Evolutionary conservation across 2,329 filamentous ascomycete species (phyloP), one percentile per base, ranked within the genome.

Genomic region (Talaromyces rugulosus): DNA sequence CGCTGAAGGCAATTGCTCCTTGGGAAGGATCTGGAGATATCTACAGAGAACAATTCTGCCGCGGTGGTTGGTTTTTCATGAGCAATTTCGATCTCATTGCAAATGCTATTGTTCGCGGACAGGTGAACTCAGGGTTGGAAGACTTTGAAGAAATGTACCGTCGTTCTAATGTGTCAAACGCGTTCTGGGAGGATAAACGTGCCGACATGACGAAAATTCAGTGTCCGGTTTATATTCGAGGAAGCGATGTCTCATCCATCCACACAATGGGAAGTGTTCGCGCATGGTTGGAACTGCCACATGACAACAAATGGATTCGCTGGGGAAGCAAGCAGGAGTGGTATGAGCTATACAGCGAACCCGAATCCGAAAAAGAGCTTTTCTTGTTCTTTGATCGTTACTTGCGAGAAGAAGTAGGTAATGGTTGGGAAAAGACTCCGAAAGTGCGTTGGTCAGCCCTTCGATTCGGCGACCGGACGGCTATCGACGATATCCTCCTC

Each of bases 21-120:
- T 80, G 79, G 79, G 81, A 83, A 66, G 80, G 78, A 11, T 76
- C 70, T 44, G 74, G 74, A 0, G 81, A 83, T 63, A 65, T 82
- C 3, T 83, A 80, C 63, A 75, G 80, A 1, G 80, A 83, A 64
- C 75, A 78, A 30, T 78, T 81, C 63, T 73, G 71, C 40, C 74
- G 80, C 5, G 80, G 81, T 14, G 79, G 80, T 1, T 65, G 66
- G 44, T 70, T 65, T 61, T 72, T 69, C 31, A 77, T 77, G 70
- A 76, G 70, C 59, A 77, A 76, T 59, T 80, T 79, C 59, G 77
- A 80, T 56, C 70, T 79, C 16, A 78, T 79, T 58, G 72, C 74
- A 12, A 71, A 74, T 14, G 70, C 71, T 58, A 77, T 77, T 53
- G 67, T 79, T 27, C 74, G 73, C 34, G 73, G 70, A 31, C 69